Evolutionary conservation across 257 asterid genomes (phyloP), one percentile per base, ranked within the genome.

Genomic region (Nicotiana benthamiana): DNA sequence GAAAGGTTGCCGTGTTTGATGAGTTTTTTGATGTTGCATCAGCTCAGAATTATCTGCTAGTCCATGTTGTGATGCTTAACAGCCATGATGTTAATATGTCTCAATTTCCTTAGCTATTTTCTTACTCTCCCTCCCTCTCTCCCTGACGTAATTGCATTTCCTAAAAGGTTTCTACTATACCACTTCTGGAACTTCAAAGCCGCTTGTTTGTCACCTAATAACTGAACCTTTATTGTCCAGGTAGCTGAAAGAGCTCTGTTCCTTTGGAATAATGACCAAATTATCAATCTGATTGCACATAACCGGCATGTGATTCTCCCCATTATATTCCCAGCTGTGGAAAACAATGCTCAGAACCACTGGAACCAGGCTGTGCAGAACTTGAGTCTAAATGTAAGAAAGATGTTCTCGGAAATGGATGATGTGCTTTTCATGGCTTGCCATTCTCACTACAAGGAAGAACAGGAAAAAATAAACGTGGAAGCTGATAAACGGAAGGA

Each of bases 331-430:
- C 98, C 97, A 67, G 92, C 98, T 20, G 88, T 95, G 57, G 98
- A 95, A 84, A 84, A 78, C 18, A 93, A 92, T 56, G 87, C 88
- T 9, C 86, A 87, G 81, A 85, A 80, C 85, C 98, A 95, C 87
- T 95, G 98, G 99, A 93, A 92, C 85, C 96, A 85, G 10, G 89
- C 91, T 5, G 97, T 93, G 60, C 84, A 93, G 75, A 95, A 89
- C 86, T 75, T 91, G 80, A 90, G 98, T 40, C 64, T 90, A 48
- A 92, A 91, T n/a, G 90, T 93, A 56, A 91, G 90, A 75, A 89
- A 89, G 77, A 87, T 92, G 88, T 87, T 92, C 48, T 77, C 89
- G 1, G 97, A 93, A 48, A 95, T 95, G 95, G 99, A 95, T 30
- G 93, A 88, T 12, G 87, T 87, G 26, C 80, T 95, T 2, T 86